Conservation (phyloP, 2,329 filamentous ascomycete species). For the Fusarium sterilihyphosum region DNA sequence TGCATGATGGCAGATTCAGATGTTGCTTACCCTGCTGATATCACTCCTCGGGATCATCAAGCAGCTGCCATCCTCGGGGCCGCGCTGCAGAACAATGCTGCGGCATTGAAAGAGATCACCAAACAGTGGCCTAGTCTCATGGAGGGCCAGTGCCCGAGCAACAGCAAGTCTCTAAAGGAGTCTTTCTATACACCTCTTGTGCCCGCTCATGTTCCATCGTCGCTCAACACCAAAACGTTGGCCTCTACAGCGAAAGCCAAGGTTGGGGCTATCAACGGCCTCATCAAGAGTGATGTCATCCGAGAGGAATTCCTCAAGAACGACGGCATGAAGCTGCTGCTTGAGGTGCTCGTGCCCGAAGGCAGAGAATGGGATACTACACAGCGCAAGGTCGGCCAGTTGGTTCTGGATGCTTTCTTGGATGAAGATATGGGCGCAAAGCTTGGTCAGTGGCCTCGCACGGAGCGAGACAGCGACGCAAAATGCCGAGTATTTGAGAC, state of each 20-base stretch:
- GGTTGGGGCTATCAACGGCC: slow-evolving; percentile 63
- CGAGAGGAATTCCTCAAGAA: slow-evolving; percentile 64
- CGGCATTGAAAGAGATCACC: slow-evolving; percentile 63
- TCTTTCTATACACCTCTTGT: slow-evolving; percentile 56
- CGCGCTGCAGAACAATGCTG: slow-evolving; percentile 72
- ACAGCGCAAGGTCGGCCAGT: slow-evolving; percentile 64
- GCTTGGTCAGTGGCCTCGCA: slow-evolving; percentile 64
- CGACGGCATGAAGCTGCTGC: slow-evolving; percentile 63
- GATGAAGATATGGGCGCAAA: slow-evolving; percentile 71
- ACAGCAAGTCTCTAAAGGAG: slow-evolving; percentile 46
- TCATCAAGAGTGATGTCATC: slow-evolving; percentile 64
- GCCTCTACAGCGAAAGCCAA: slow-evolving; percentile 50
- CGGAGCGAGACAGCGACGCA: slow-evolving; percentile 46
- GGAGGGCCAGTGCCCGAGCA: slow-evolving; percentile 50
- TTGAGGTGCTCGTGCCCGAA: slow-evolving; percentile 61
- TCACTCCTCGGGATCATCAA: slow-evolving; percentile 57
- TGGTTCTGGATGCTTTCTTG: slow-evolving; percentile 73
- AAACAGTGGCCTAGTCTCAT: slow-evolving; percentile 58
- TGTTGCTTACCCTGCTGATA: slow-evolving; percentile 36
- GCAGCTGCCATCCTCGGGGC: slow-evolving; percentile 68
- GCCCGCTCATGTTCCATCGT: slow-evolving; percentile 37
- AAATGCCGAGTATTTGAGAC: slow-evolving; percentile 49
- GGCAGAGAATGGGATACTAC: slow-evolving; percentile 61
- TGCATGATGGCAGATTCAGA: slow-evolving; percentile 59
- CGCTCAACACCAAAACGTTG: slow-evolving; percentile 36